Evolutionary conservation across 192 early-diverging fungal genomes (phyloP).

Genomic region (Coemansia sp.): DNA sequence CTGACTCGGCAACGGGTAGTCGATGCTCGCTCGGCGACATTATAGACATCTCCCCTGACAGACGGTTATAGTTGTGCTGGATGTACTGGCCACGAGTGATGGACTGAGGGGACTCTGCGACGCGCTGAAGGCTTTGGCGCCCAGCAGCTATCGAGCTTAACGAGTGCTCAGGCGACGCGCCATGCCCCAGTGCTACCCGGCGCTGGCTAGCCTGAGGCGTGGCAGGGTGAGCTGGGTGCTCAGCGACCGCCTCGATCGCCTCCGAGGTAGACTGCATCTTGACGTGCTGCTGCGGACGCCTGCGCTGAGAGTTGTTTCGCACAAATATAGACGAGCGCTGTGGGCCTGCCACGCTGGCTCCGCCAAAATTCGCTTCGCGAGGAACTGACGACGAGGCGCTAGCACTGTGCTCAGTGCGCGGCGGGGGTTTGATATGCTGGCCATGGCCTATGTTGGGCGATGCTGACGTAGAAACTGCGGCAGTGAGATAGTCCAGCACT

Average conservation of each 20-base stretch:
- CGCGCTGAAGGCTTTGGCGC: conserved; percentile 3
- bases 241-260: background rate
- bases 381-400: conserved; percentile 34
- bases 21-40: background rate
- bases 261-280: background rate
- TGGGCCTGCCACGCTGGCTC: background rate
- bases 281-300: conserved; percentile 16
- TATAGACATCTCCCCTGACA: background rate
- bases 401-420: conserved; percentile 9
- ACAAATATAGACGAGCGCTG: conserved; percentile 33
- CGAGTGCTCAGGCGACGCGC: background rate
- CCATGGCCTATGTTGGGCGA: conserved; percentile 31
- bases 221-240: background rate
- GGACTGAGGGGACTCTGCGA: conserved; percentile 34
- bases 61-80: conserved; percentile 1
- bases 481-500: conserved; percentile 1
- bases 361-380: conserved; percentile 19
- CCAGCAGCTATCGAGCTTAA: background rate
- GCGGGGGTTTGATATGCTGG: conserved; percentile 26
- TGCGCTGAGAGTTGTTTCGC: conserved; percentile 27
- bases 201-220: background rate
- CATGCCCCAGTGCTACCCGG: background rate
- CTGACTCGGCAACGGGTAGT: conserved; percentile 33
- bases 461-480: conserved; percentile 29
- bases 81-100: conserved; percentile 11